Base-by-base conservation (phyloP, 1,139 yeast species). In the Debaryomyces fabryi region DNA sequence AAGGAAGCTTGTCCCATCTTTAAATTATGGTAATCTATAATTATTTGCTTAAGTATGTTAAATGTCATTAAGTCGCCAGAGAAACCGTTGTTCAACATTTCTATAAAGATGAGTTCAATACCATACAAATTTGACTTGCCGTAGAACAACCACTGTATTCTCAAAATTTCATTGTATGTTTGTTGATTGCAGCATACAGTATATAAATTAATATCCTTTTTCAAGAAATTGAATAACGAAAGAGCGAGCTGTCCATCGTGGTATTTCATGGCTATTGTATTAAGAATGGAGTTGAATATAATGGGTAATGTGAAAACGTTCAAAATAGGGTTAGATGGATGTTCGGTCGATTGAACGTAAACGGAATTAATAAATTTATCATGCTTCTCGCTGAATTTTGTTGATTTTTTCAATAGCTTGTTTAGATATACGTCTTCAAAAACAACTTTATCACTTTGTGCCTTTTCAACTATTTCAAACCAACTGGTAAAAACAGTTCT, bases 71-170 rank as follows among this genome's bases (percentile, higher is more conserved):
- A 32, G 49, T 76, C 72, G 2, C 80, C 80, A 15, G 54, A 49
- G 49, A 72, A 74, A 20, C 81, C 81, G 51, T 72, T 71, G 50
- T 72, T 71, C 36, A 62, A 55, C 81, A 76, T 76, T 54, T 75
- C 79, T 37, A 62, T 59, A 33, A 58, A 59, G 0, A 64, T 54
- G 52, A 63, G 65, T 54, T 74, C 79, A 33, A 76, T 61, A 15
- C 65, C 68, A 51, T 67, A 66, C 33, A 76, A 58, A 46, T 66
- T 68, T 18, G 71, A 56, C 52, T 71, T 72, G 6, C 79, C 79
- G 42, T 61, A 58, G 54, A 59, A 74, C 0, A 74, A 58, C 78
- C 79, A 74, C 36, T 62, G 58, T n/a, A 66, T 59, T 47, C 68
- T 63, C 39, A 76, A 56, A 6, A 74, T 60, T 52, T 73, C 73